Base-by-base conservation (phyloP, 2,329 filamentous ascomycete species). In the Monosporascus sp. region DNA sequence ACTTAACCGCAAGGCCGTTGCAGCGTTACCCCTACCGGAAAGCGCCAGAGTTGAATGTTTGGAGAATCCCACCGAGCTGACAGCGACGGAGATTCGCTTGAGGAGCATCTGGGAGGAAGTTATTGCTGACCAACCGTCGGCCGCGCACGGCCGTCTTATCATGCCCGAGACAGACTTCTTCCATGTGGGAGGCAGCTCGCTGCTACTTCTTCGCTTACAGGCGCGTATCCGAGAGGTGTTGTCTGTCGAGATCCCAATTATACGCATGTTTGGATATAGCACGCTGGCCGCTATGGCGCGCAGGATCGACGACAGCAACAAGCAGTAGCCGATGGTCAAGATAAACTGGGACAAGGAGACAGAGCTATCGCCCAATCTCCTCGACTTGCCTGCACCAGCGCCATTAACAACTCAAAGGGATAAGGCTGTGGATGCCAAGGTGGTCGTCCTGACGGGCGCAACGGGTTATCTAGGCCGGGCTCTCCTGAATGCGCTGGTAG, bases 291-390 rank as follows among this genome's bases (percentile, higher is more conserved):
- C 48, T 2, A 76, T 81, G 74, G 71, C 75, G 2, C 52, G 52
- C 4, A 52, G 56, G 17, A 62, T 76, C 40, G 54, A 61, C 11
- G 50, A 19, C 22, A 50, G 5, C 7, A 7, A 6, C 24, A 52
- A 44, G 22, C 52, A 38, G 56, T 4, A 51, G 5, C 3, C 24
- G 45, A 43, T 38, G 8, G 38, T 8, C 17, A 16, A 49, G 47
- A 70, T 75, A 38, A 64, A 73, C 54, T 77, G 75, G 75, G 65
- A 69, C 1, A n/a, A 48, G 6, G 74, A 77, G 56, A 75, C 69
- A 16, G 24, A 27, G 24, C 11, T 38, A 6, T 19, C 40, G 34
- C 36, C 22, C n/a, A 9, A 27, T 2, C 26, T 17, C 3, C 40
- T 27, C n/a, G 19, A 11, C 46, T 14, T 17, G 3, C 17, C 24